Conservation (phyloP, 2,329 filamentous ascomycete genomes). For the Monilinia laxa region DNA sequence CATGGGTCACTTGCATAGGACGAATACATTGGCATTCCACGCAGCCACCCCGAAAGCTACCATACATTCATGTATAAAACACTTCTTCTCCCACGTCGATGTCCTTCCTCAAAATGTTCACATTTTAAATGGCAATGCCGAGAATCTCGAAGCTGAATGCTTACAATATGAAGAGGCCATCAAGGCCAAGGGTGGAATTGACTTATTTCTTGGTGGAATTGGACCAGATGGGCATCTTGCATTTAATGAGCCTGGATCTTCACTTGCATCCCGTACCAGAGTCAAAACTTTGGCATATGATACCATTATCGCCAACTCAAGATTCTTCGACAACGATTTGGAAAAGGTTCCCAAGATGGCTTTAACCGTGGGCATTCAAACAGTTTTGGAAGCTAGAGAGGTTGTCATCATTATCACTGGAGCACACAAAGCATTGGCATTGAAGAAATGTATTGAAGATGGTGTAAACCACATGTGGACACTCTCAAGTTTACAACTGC, state of each 20-base stretch:
- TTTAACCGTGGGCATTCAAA: conserved; percentile 81
- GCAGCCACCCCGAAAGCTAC: conserved; percentile 82
- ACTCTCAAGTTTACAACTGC: conserved; percentile 75
- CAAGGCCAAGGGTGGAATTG: conserved; percentile 71
- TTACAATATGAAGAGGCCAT: conserved; percentile 78
- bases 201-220: conserved; percentile 82
- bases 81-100: conserved; percentile 85
- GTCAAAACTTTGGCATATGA: conserved; percentile 87
- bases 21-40: conserved; percentile 81
- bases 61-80: conserved; percentile 92
- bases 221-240: conserved; percentile 86
- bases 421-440: conserved; percentile 74
- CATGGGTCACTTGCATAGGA: conserved; percentile 51
- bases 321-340: conserved; percentile 78
- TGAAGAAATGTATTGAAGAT: conserved; percentile 78
- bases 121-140: conserved; percentile 78
- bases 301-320: conserved; percentile 80
- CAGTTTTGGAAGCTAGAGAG: conserved; percentile 76
- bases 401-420: conserved; percentile 82
- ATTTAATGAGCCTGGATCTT: conserved; percentile 87
- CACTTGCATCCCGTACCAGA: conserved; percentile 71
- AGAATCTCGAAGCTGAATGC: conserved; percentile 73
- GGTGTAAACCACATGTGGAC: conserved; percentile 92
- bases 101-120: conserved; percentile 80
- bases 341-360: conserved; percentile 76